These are phyloP conservation scores for Leptodontidium sp. DNA, from an alignment of 2,329 filamentous ascomycete species.

Conservation along the genomic window DNA sequence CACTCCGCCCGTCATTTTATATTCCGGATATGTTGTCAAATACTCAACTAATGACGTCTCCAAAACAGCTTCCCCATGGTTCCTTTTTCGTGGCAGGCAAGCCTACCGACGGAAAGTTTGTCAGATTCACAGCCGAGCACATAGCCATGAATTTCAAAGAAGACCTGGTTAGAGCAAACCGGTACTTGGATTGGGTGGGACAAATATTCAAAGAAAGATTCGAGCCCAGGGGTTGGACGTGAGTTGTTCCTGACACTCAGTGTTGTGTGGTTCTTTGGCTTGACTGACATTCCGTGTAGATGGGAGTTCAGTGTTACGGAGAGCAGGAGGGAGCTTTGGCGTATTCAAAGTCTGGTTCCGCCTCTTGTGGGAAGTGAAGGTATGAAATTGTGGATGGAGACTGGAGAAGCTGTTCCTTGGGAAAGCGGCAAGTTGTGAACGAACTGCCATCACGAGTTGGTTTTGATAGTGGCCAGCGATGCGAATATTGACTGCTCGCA, in stretches of 20 bases:
- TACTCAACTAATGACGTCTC: not conserved
- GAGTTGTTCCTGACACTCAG: constrained; percentile 15
- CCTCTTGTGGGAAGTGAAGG: constrained; percentile 32
- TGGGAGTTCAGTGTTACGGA: constrained; percentile 37
- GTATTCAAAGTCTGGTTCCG: constrained; percentile 34
- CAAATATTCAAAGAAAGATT: constrained; percentile 33
- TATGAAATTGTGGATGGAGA: constrained; percentile 32
- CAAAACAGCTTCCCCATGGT: constrained; percentile 23
- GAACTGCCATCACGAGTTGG: too few species aligned
- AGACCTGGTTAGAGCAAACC: constrained; percentile 13
- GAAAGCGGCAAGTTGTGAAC: constrained; percentile 20
- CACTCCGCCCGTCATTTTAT: not conserved
- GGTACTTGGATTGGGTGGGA: constrained; percentile 32
- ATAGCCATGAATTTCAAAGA: constrained; percentile 34
- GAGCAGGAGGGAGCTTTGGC: constrained; percentile 32
- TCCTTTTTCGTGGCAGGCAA: constrained; percentile 33
- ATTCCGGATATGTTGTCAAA: not conserved
- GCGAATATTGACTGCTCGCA: too few species aligned
- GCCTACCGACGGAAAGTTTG: constrained; percentile 32
- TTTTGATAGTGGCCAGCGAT: too few species aligned
- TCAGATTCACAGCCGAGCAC: constrained; percentile 37
- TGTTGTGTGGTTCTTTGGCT: not conserved
- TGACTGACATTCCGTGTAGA: constrained; percentile 22
- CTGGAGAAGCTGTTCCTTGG: constrained; percentile 31
- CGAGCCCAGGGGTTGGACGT: constrained; percentile 37